A percentile compares a stretch with the other conserved stretches of the same genome.
Conservation (phyloP, 129 eudicot genomes). For the Flaveria sonorensis region DNA sequence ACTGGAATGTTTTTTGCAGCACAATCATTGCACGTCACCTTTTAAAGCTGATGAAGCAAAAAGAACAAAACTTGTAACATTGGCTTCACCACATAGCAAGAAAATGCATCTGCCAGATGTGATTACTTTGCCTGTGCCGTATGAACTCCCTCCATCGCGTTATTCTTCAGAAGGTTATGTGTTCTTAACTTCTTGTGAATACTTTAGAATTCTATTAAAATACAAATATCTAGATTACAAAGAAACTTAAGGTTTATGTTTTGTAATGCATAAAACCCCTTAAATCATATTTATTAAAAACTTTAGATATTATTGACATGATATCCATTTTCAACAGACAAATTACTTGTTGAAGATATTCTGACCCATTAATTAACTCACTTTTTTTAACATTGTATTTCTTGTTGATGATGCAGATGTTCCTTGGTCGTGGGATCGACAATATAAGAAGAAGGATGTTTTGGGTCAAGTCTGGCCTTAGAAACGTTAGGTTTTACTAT, state of each 20-base stretch:
- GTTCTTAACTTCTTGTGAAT: neutral
- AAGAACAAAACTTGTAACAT: constrained; percentile 66
- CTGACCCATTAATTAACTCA: neutral
- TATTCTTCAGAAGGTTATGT: constrained; percentile 71
- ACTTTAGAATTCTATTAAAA: neutral
- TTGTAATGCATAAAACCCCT: constrained; percentile 1
- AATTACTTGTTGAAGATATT: neutral
- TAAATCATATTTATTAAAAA: neutral
- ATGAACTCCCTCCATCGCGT: constrained; percentile 82
- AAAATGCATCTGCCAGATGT: constrained; percentile 45
- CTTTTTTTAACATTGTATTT: constrained; percentile 9
- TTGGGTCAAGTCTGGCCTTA: constrained; percentile 90
- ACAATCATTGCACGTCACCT: constrained; percentile 31
- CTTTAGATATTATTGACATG: neutral
- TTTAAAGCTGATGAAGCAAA: constrained; percentile 30
- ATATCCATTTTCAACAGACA: neutral
- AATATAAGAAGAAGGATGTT: constrained; percentile 70
- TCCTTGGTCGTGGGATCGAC: constrained; percentile 97
- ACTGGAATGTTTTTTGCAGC: constrained; percentile 39
- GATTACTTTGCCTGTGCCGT: constrained; percentile 79
- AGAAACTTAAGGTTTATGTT: neutral
- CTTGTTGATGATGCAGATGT: constrained; percentile 56
- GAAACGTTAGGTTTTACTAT: constrained; percentile 40
- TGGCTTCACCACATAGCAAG: constrained; percentile 53
- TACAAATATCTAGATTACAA: neutral